These are phyloP conservation scores for Codiaeum variegatum DNA, from an alignment of 441 rosid species.

Conservation along the genomic window DNA sequence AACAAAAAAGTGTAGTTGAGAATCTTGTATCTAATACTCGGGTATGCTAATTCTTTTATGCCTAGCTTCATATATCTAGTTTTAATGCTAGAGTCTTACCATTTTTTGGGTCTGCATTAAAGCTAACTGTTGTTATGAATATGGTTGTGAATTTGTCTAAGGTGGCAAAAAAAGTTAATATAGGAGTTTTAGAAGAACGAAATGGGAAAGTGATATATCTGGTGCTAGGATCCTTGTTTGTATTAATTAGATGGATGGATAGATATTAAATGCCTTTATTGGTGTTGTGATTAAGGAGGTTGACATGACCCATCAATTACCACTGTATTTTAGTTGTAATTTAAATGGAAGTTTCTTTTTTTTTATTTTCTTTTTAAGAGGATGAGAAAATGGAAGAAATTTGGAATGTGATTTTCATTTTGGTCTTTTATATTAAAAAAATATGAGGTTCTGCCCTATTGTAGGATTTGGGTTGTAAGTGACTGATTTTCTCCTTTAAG, in stretches of 20 bases:
- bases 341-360: too few relatives aligned
- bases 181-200: not conserved
- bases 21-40: slow-evolving; percentile 92
- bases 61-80: slow-evolving; percentile 7
- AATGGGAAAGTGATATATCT: not conserved
- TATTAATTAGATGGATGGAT: not conserved
- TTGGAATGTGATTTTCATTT: not conserved
- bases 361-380: too few relatives aligned
- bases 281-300: not conserved
- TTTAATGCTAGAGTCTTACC: not conserved
- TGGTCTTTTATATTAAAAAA: not conserved
- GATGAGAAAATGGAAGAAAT: not conserved
- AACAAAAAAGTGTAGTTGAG: slow-evolving; percentile 77
- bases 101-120: not conserved
- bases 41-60: slow-evolving; percentile 38
- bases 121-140: not conserved
- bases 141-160: not conserved
- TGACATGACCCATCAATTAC: not conserved
- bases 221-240: not conserved
- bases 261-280: not conserved
- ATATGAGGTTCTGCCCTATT: not conserved
- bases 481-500: slow-evolving; percentile 1
- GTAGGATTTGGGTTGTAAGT: not conserved
- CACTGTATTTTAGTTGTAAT: not conserved
- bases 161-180: not conserved